Evolutionary conservation across 2,329 filamentous ascomycete genomes (phyloP), one percentile per base, ranked within the genome.

Genomic region (Teratosphaeria viscida): DNA sequence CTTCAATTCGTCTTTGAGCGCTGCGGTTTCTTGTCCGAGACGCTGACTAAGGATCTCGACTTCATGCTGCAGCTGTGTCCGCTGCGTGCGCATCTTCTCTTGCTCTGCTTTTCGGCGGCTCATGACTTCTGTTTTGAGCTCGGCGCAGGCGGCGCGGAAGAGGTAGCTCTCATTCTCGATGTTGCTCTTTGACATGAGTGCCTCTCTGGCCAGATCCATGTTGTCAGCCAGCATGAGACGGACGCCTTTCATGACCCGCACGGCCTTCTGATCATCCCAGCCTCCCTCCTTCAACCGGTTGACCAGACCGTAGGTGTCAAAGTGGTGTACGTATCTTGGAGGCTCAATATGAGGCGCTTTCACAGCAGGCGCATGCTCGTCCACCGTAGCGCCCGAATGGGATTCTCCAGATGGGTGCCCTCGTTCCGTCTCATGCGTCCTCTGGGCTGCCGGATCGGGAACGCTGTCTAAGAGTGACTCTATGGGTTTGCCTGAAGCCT

Each of bases 101-200:
- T 91, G 86, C 65, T 89, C 86, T 0, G 85, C 81, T 65, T 87
- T 86, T 27, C 90, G 81, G 58, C 86, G 86, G 63, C 91, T 90
- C 64, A 84, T 86, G 19, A 97, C 85, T 72, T 96, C 94, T 27
- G 90, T 92, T 67, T 86, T 85, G 37, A 99, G 82, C 76, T 99
- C 94, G 2, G 89, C 92, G 72, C 92, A 96, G 2, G 94, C 94
- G 1, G 94, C 94, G 57, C 88, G 84, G 78, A 99, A 99, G 11
- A 99, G 81, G 71, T 99, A 99, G 7, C 86, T 86, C 74, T 96
- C 81, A 72, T 97, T 99, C 71, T 97, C 92, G 43, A 96, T 88
- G 68, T 96, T 90, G 53, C 87, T 90, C 74, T 96, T 96, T 73
- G 87, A 90, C 11, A 96, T 89, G 8, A 97, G 79, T 2, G 85